Evolutionary conservation across 371 early-diverging fungal species (phyloP), one percentile per base, ranked within the genome.

Genomic region (Blakeslea trispora): DNA sequence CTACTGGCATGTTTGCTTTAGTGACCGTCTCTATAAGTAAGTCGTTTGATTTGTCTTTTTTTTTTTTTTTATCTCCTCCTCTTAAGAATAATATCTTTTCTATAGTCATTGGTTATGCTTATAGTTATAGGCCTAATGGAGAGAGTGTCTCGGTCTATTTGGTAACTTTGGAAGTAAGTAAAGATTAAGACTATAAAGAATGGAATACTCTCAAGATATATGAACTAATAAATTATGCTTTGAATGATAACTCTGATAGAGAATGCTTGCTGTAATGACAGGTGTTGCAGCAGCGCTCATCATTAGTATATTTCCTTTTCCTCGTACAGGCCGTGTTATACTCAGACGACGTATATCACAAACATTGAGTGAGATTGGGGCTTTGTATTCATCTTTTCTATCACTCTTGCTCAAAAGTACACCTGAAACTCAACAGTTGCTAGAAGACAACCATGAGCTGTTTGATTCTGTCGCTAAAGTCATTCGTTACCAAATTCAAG

Each of bases 21-120:
- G 71, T 78, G 35, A 78, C 78, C 22, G 66, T 67, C 5, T 69
- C 78, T 4, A 45, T 78, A 31, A 75, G 78, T 78, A 75, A 69
- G 78, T 40, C 37, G 7, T 14, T 37, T 14, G 2, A 28, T 24
- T 21, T 45, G 23, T 21, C 14, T 13, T 43, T 23, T 53, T 44
- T 23, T 45, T 7, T n/a, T n/a, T n/a, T n/a, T n/a, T n/a, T n/a
- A n/a, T n/a, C n/a, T n/a, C n/a, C n/a, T n/a, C n/a, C n/a, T 18
- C 17, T 44, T 22, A 21, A 14, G 35, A 50, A 49, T 7, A 23
- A 45, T 13, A 23, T 1, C 9, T 21, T 39, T 42, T 5, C 39
- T n/a, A 22, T 40, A 77, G 78, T 73, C 48, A 45, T 78, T 50
- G 75, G 75, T 5, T 75, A 78, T 56, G 50, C 69, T n/a, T 68